Evolutionary conservation across 1,284 basidiomycete species (phyloP), one percentile per base, ranked within the genome.

Genomic region (Ustilago bromivora): DNA sequence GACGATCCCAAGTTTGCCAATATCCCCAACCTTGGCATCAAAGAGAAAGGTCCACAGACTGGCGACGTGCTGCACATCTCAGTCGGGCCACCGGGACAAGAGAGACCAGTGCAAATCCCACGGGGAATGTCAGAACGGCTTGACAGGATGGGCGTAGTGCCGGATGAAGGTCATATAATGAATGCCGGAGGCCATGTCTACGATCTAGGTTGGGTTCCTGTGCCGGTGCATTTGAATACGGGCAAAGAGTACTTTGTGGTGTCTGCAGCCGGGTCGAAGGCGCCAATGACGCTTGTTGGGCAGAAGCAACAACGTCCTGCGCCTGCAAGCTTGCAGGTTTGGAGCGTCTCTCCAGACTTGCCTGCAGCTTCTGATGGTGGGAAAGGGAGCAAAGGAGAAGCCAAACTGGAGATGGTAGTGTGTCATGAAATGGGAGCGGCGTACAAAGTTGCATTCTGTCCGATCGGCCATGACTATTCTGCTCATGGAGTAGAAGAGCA

Each of bases 151-250:
- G 74, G 74, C 9, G 58, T 78, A 17, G 57, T 65, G 11, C 57
- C 57, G 3, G 74, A 77, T 31, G 66, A 80, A n/a, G 72, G 73
- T 2, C 73, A 76, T 35, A 15, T 80, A 10, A 54, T 79, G 47
- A 80, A 80, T 35, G 72, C 41, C 0, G 79, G 79, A 10, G 76
- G 76, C 10, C 72, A 80, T 40, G 73, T 80, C 6, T 80, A 80
- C 19, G 71, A 51, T n/a, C 53, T 80, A 23, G 76, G 74, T 47
- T 80, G 79, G 79, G 77, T 57, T 15, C 73, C 73, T 12, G 43
- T 79, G 0, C 77, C 73, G 0, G 51, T 78, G 12, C 76, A 80
- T 46, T 65, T 76, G 28, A 72, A 76, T 41, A 51, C 35, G 36
- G 78, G 72, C 9, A 71, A 65, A 17, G 76, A 80, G 60, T 74